phyloP scores from a whole-genome alignment of 1,284 basidiomycete genomes.

The Afroboletus lepidellus region DNA sequence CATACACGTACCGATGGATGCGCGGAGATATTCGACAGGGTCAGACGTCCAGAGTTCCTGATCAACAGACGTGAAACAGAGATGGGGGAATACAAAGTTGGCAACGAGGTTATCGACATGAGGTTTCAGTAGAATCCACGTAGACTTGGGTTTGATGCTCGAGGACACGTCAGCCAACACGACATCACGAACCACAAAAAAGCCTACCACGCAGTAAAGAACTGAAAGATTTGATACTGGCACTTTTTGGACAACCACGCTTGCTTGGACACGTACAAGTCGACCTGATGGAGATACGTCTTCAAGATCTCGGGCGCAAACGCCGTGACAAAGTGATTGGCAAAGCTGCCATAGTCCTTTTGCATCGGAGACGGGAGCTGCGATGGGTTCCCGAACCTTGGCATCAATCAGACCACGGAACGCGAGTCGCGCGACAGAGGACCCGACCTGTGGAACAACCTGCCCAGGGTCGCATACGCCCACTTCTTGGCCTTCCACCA shows the following conservation, averaged over 20 bases:
- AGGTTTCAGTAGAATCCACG: conserved; percentile 82
- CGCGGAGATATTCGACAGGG: conserved; percentile 76
- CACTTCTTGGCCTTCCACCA: conserved; percentile 93
- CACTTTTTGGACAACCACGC: conserved; percentile 80
- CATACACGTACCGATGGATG: conserved; percentile 69
- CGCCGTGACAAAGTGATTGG: conserved; percentile 71
- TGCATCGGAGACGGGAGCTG: conserved; percentile 74
- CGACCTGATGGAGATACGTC: conserved; percentile 74
- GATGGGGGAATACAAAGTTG: conserved; percentile 81
- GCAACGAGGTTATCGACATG: conserved; percentile 74
- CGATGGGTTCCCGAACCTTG: conserved; percentile 79
- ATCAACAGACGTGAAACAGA: conserved; percentile 70
- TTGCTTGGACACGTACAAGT: conserved; percentile 67
- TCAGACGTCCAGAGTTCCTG: conserved; percentile 74
- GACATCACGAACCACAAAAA: not conserved
- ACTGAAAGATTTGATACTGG: conserved; percentile 77
- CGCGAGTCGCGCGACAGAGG: not conserved
- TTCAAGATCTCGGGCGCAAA: conserved; percentile 86
- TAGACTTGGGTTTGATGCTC: conserved; percentile 86
- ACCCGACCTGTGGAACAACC: conserved; percentile 68
- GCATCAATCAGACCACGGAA: conserved; percentile 8
- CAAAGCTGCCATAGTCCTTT: conserved; percentile 67
- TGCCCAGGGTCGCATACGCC: conserved; percentile 74
- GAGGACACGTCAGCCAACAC: conserved; percentile 8
- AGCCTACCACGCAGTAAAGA: conserved; percentile 81